A percentile compares a stretch with the other conserved stretches of the same genome.
Conservation (phyloP, 2,329 filamentous ascomycete genomes). For the Cladosporium oxysporum region DNA sequence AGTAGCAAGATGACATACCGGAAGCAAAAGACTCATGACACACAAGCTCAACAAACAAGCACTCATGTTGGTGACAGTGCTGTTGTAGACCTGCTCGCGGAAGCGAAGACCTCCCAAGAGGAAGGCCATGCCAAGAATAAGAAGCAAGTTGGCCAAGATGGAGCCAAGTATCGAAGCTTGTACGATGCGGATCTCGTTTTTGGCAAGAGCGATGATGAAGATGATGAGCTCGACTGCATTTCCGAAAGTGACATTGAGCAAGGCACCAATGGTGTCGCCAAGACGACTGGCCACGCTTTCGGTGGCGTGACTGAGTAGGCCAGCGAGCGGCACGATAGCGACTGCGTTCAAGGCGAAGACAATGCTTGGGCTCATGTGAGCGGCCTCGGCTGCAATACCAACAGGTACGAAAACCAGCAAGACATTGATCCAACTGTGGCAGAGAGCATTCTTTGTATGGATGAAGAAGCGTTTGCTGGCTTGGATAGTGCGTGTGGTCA, state of each 20-base stretch:
- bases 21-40: slow-evolving; percentile 83
- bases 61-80: slow-evolving; percentile 93
- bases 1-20: slow-evolving; percentile 52
- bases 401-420: slow-evolving; percentile 76
- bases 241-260: slow-evolving; percentile 56
- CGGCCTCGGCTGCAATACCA: slow-evolving; percentile 65
- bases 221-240: slow-evolving; percentile 56
- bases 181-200: slow-evolving; percentile 85
- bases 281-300: slow-evolving; percentile 51
- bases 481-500: slow-evolving; percentile 53
- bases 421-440: slow-evolving; percentile 76
- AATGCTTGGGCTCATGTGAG: slow-evolving; percentile 43
- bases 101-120: slow-evolving; percentile 81
- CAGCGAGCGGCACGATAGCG: slow-evolving; percentile 54
- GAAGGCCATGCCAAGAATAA: slow-evolving; percentile 92
- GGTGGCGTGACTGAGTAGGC: slow-evolving; percentile 51
- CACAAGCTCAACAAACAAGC: slow-evolving; percentile 87
- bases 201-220: slow-evolving; percentile 73
- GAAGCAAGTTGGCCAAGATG: slow-evolving; percentile 81
- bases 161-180: slow-evolving; percentile 88
- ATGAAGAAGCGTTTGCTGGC: slow-evolving; percentile 56
- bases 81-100: slow-evolving; percentile 94
- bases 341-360: slow-evolving; percentile 56
- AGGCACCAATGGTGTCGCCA: slow-evolving; percentile 51
- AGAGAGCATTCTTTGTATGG: slow-evolving; percentile 59